Base-by-base conservation (phyloP, 1,284 basidiomycete species). In the Cystobasidium slooffiae region DNA sequence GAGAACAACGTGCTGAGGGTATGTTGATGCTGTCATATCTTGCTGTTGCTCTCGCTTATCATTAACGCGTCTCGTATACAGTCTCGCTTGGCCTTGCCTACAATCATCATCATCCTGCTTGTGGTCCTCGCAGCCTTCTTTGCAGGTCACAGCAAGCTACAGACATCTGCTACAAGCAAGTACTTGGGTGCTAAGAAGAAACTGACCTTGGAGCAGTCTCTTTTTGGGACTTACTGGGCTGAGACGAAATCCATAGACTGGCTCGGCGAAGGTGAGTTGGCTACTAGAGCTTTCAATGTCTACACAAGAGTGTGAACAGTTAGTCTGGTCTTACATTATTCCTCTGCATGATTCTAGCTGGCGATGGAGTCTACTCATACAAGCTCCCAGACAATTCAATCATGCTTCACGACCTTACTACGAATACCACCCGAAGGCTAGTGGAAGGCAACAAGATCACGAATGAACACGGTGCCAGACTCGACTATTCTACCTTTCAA, bases 281-380 rank as follows among this genome's bases (percentile, higher is more conserved):
- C 24, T 4, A 63, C 37, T 24, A 78, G 37, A 52, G 41, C 10
- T 51, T 64, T n/a, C 6, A 44, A 31, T 18, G 12, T n/a, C 16
- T 10, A 18, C 7, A 18, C 39, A 20, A 44, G 9, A 46, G 52
- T 41, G 5, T 61, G 24, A 22, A 14, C 12, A 20, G 24, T 24
- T 1, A 46, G 56, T 63, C 43, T 12, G 9, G 59, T 46, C 18
- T 5, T 18, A 62, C 22, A 31, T 37, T n/a, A 22, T 31, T 46
- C 37, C 14, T 47, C 44, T 8, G 22, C n/a, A 4, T 66, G 20
- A n/a, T 10, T 51, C 7, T 79, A 91, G 93, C 93, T 76, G 92
- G 91, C 2, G 94, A 97, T 81, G 95, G 94, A 1, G 91, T 95
- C 0, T 96, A 90, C 82, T 92, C 91, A 0, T 85, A 87, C 4